Percentiles rank a stretch among this genome's conserved stretches.
phyloP scores from a whole-genome alignment of 225 moss, liverwort and hornwort genomes.

The Climacium dendroides region DNA sequence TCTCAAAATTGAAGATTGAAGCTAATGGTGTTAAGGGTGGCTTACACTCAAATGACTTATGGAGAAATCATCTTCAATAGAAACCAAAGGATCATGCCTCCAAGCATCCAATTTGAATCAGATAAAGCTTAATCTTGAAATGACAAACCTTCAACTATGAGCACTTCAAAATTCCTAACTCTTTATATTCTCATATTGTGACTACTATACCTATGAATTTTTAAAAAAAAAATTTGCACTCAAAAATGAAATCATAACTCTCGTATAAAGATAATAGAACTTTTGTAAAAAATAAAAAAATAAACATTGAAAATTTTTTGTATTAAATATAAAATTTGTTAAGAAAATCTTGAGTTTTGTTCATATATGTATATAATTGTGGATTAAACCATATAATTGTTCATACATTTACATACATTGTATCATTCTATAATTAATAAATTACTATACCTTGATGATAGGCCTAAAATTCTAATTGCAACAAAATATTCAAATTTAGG shows the following conservation, averaged over 20 bases:
- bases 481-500: too few relatives aligned
- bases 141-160: fast-evolving
- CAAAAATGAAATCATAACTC: neutral
- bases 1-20: neutral
- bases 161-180: neutral
- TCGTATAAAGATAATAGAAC: neutral
- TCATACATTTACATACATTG: too few relatives aligned
- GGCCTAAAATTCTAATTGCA: neutral
- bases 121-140: fast-evolving
- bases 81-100: fast-evolving
- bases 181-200: neutral
- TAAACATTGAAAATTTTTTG: neutral
- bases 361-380: too few relatives aligned
- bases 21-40: neutral
- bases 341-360: too few relatives aligned
- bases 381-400: too few relatives aligned
- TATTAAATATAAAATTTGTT: too few relatives aligned
- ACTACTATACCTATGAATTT: too few relatives aligned
- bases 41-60: neutral
- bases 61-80: neutral
- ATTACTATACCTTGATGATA: fast-evolving
- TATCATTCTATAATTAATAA: fast-evolving
- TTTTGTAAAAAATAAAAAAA: neutral
- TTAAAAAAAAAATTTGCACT: too few relatives aligned
- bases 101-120: neutral